Evolutionary conservation across 179 eudicot species (phyloP).

Genomic region (Amaranthus tricolor): DNA sequence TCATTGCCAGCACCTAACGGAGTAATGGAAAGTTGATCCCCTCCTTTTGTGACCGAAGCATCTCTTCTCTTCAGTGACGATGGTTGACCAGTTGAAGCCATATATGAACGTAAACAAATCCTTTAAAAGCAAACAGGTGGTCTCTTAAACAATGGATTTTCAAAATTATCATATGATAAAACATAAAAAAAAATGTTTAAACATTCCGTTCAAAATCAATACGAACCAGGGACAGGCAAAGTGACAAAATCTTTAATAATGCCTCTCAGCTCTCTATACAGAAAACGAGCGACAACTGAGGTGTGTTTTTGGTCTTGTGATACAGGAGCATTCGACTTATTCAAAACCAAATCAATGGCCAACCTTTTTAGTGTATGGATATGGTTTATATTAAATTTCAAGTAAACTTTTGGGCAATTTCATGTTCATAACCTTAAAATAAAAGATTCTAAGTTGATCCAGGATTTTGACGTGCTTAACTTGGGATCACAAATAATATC

Average conservation of each 20-base stretch:
- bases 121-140: not conserved
- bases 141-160: not conserved
- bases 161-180: not conserved
- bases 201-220: not conserved
- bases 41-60: constrained; percentile 52
- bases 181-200: not conserved
- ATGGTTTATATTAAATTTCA: no score
- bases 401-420: no score
- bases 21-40: constrained; percentile 73
- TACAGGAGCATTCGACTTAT: no score
- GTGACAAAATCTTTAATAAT: not conserved
- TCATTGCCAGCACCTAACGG: constrained; percentile 94
- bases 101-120: constrained; percentile 16
- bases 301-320: not conserved
- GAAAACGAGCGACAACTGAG: not conserved
- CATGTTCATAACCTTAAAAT: no score
- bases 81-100: constrained; percentile 66
- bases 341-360: no score
- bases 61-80: constrained; percentile 55
- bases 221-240: not conserved
- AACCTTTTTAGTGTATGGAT: no score
- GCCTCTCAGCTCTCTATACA: not conserved
- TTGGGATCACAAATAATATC: no score
- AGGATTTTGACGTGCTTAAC: no score
- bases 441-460: no score